Conservation (phyloP, 768 basidiomycete genomes). For the Suillus clintonianus region DNA sequence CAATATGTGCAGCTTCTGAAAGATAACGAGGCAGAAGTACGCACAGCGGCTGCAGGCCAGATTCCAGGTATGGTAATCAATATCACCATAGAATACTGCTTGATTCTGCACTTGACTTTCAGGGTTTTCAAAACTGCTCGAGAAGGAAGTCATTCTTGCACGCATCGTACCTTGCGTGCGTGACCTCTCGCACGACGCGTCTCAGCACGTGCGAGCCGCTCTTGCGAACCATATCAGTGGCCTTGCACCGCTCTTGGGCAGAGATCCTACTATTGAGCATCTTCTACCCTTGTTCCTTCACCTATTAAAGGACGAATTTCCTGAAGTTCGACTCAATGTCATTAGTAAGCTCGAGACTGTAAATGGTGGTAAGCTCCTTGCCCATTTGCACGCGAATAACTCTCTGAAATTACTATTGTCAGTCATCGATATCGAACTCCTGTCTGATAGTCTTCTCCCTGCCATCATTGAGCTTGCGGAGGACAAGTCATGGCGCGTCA, state of each 20-base stretch:
- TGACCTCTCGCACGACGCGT: conserved; percentile 89
- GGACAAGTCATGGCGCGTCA: conserved; percentile 99
- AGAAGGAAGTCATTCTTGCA: conserved; percentile 90
- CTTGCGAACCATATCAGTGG: conserved; percentile 96
- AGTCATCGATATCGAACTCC: conserved; percentile 98
- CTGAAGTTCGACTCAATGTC: conserved; percentile 95
- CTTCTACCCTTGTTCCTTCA: conserved; percentile 96
- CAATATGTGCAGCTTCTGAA: conserved; percentile 94
- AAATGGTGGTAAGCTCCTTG: conserved; percentile 65
- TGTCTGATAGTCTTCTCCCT: conserved; percentile 93
- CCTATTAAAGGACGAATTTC: conserved; percentile 97
- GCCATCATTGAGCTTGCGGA: conserved; percentile 98
- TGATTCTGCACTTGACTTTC: conserved; percentile 11
- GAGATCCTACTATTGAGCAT: conserved; percentile 93
- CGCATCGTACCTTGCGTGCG: conserved; percentile 94
- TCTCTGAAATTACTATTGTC: conserved; percentile 10
- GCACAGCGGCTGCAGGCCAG: conserved; percentile 94
- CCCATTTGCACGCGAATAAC: neutral
- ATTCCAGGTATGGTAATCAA: conserved; percentile 74
- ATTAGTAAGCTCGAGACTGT: conserved; percentile 98
- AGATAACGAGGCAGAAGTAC: conserved; percentile 98
- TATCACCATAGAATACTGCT: conserved; percentile 3
- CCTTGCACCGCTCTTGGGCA: conserved; percentile 90
- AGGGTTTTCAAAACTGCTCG: conserved; percentile 95
- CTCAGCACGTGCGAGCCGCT: conserved; percentile 96